A percentile compares a stretch with the other conserved stretches of the same genome.
Evolutionary conservation across 2,329 filamentous ascomycete species (phyloP).

Genomic region (Fusarium nanum): DNA sequence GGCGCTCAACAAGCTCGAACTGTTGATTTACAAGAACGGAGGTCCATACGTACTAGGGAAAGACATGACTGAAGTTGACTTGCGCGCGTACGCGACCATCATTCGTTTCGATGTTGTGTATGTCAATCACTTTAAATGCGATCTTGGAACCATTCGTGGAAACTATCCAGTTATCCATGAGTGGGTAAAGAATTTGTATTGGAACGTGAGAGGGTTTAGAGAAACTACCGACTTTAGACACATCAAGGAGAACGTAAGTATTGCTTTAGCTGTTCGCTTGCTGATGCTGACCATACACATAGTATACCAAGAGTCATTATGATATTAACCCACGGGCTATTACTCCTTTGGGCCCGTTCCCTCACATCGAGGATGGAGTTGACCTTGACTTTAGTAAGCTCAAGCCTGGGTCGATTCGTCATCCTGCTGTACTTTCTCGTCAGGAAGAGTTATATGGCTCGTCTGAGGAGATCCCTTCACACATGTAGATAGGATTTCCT

Average conservation of each 20-base stretch:
- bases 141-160: constrained; percentile 70
- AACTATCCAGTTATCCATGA: constrained; percentile 74
- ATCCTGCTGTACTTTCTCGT: constrained; percentile 42
- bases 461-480: not conserved
- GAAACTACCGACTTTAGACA: constrained; percentile 73
- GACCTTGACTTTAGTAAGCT: constrained; percentile 38
- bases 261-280: accelerated
- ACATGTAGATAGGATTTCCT: not conserved
- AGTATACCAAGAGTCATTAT: constrained; percentile 47
- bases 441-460: constrained; percentile 41
- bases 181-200: constrained; percentile 77
- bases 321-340: constrained; percentile 46
- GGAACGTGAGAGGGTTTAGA: constrained; percentile 65
- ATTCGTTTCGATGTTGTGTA: constrained; percentile 76
- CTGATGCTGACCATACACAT: not conserved
- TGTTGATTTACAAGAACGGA: constrained; percentile 58
- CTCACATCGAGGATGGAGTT: constrained; percentile 40
- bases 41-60: constrained; percentile 72
- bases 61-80: constrained; percentile 74
- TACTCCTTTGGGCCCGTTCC: constrained; percentile 45
- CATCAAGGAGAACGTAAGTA: constrained; percentile 69
- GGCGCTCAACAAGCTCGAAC: constrained; percentile 72
- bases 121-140: constrained; percentile 73
- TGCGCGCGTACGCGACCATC: constrained; percentile 74
- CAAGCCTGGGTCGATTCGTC: constrained; percentile 36